Evolutionary conservation across 1,284 basidiomycete species (phyloP).

Genomic region (Ceratobasidium sp.): DNA sequence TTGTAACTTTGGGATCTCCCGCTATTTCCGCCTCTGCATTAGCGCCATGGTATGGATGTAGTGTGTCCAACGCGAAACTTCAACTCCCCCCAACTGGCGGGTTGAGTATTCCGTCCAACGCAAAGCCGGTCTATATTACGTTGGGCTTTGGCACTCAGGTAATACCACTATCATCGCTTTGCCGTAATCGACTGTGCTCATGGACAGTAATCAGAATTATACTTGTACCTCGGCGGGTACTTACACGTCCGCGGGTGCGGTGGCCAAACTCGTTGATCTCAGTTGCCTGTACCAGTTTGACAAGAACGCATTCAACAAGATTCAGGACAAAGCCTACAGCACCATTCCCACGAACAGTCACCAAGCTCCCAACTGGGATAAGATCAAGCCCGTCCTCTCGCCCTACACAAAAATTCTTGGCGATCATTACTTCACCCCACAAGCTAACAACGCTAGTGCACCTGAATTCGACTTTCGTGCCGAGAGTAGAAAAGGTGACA

Average conservation of each 20-base stretch:
- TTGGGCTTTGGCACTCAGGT: conserved; percentile 54
- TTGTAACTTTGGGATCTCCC: background rate
- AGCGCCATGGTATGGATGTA: conserved; percentile 5
- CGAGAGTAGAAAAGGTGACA: conserved; percentile 52
- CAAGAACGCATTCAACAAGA: conserved; percentile 49
- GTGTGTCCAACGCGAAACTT: conserved; percentile 11
- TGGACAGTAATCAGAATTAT: conserved; percentile 54
- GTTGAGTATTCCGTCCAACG: background rate
- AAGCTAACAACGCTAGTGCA: conserved; percentile 53
- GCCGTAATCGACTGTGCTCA: background rate
- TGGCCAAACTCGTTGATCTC: conserved; percentile 65
- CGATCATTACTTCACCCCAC: conserved; percentile 63
- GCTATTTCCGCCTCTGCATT: conserved; percentile 3
- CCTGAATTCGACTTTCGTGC: conserved; percentile 67
- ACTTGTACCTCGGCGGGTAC: conserved; percentile 54
- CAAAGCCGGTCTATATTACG: conserved; percentile 53
- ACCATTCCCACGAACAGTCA: conserved; percentile 6
- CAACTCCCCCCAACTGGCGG: background rate
- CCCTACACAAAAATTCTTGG: conserved; percentile 54
- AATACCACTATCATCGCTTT: background rate
- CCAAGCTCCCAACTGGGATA: background rate
- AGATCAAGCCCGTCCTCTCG: conserved; percentile 45
- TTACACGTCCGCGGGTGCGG: conserved; percentile 57
- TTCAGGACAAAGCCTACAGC: conserved; percentile 55
- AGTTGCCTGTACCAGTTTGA: conserved; percentile 58